phyloP scores from a whole-genome alignment of 106 monocot genomes.

The Platanthera guangdongensis region DNA sequence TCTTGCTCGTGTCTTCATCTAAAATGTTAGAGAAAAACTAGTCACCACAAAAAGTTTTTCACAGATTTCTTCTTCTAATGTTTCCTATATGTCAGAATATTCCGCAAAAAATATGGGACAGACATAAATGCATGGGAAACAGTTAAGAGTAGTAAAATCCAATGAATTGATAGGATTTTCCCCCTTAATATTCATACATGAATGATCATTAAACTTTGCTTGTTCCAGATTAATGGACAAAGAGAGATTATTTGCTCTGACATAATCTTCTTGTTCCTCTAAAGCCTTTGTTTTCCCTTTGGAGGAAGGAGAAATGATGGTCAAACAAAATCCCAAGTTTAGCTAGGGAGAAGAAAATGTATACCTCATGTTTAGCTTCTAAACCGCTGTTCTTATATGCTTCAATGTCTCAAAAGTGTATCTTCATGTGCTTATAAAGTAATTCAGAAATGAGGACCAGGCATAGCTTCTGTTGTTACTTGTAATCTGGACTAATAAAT shows the following conservation, averaged over 20 bases:
- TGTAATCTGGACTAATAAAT: neutral
- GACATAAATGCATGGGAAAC: neutral
- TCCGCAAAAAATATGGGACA: neutral
- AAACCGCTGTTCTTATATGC: neutral
- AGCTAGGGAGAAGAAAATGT: neutral
- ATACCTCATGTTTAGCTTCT: neutral
- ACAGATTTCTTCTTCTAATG: neutral
- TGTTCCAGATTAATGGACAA: neutral
- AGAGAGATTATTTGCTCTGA: neutral
- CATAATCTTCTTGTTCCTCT: neutral
- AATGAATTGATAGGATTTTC: neutral
- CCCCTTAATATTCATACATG: neutral
- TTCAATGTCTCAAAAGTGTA: neutral
- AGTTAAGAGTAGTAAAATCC: neutral
- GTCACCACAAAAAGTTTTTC: neutral
- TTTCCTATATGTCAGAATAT: neutral
- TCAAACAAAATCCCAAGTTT: neutral
- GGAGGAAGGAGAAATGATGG: neutral
- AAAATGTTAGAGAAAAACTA: neutral
- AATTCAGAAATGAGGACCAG: neutral
- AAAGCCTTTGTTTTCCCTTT: neutral
- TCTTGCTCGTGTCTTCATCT: neutral
- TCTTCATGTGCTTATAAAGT: neutral
- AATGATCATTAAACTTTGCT: neutral
- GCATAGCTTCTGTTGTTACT: slow-evolving; percentile 1